Evolutionary conservation across 345 rosid species (phyloP), one percentile per base, ranked within the genome.

Genomic region (Cardiospermum halicacabum): DNA sequence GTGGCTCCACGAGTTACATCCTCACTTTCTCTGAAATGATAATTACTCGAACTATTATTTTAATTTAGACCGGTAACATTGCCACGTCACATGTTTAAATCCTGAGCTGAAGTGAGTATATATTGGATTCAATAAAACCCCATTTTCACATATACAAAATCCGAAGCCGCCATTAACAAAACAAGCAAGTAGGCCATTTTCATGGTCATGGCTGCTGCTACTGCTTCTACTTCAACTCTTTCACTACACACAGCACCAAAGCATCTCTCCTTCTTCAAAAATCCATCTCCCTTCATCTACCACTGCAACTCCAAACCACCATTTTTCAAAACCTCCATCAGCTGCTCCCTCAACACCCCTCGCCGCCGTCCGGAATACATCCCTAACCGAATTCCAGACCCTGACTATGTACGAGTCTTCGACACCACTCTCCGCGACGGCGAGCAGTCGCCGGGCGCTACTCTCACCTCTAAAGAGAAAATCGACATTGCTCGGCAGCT

Each of bases 341-440:
- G 68, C 0, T 75, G 77, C 10, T 75, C 84, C 37, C n/a, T 43
- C 68, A 48, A 11, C 3, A 47, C 24, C 74, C 61, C n/a, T 56
- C 62, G 67, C 57, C 53, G 50, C 77, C 91, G 90, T 1, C 96
- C 97, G 0, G 77, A 75, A 0, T 91, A 91, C 78, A 55, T 87
- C 62, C 96, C 99, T 36, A 76, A 75, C 79, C 87, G 68, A 48
- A 91, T 94, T 53, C 61, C 86, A 2, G 86, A 87, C 69, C 92
- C 96, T 25, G 72, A 70, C 54, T 91, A 94, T 62, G 90, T 94
- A 64, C 87, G 97, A 36, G 53, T 91, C 69, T 89, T 94, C 68
- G 99, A 94, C 69, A 94, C 99, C 21, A 94, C 99, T 56, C 99
- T 91, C 75, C 96, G 97, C 2, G 97, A 94, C 69, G 99, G 99